phyloP scores from a whole-genome alignment of 768 basidiomycete genomes.

The Suillus weaverae region DNA sequence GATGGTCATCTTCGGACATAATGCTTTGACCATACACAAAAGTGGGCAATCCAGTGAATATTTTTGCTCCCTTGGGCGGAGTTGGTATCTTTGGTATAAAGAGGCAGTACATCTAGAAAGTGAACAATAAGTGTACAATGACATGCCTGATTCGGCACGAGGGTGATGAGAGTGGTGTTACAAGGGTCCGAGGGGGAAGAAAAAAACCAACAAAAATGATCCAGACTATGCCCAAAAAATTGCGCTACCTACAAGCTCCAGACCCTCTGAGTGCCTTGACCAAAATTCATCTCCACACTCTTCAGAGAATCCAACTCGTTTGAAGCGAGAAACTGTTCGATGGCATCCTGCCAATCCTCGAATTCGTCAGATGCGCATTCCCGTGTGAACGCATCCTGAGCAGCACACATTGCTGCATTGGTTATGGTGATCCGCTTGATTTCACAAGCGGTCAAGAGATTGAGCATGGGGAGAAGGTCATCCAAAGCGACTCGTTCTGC shows the following conservation, averaged over 20 bases:
- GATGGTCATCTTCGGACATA: not conserved
- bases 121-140: constrained; percentile 5
- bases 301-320: constrained; percentile 20
- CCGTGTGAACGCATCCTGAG: constrained; percentile 25
- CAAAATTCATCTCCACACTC: constrained; percentile 19
- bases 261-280: constrained; percentile 16
- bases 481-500: constrained; percentile 27
- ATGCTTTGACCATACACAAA: not conserved
- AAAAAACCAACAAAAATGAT: not conserved
- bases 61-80: not conserved
- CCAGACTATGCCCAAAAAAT: not conserved
- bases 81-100: constrained; percentile 1
- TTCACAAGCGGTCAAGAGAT: constrained; percentile 15
- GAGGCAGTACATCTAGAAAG: constrained; percentile 1
- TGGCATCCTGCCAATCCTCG: constrained; percentile 24
- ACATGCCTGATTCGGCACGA: not conserved
- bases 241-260: constrained; percentile 21
- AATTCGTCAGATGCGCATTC: constrained; percentile 35
- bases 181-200: not conserved
- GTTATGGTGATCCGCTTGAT: constrained; percentile 25
- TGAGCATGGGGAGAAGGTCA: constrained; percentile 23
- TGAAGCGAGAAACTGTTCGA: constrained; percentile 22
- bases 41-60: not conserved
- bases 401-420: not conserved
- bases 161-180: not conserved